Evolutionary conservation across 306 rosid species (phyloP).

Genomic region (Prosopis cineraria): DNA sequence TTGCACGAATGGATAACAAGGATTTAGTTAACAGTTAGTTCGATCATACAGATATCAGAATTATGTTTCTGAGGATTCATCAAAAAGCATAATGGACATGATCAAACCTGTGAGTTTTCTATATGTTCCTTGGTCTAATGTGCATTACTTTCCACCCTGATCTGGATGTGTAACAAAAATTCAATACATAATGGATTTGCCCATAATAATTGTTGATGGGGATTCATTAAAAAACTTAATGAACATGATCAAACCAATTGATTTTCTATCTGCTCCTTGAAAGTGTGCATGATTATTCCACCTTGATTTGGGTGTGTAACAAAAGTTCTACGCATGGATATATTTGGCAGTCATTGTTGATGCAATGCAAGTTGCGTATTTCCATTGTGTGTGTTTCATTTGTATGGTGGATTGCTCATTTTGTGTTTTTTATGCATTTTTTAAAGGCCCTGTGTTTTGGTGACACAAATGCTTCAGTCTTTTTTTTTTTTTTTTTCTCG

Average conservation of each 20-base stretch:
- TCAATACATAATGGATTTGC: neutral
- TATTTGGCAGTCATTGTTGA: neutral
- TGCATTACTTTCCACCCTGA: slow-evolving; percentile 27
- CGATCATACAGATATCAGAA: slow-evolving; percentile 62
- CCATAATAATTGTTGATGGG: neutral
- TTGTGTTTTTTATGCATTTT: slow-evolving; percentile 16
- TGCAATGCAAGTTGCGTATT: neutral
- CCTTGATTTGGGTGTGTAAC: slow-evolving; percentile 7
- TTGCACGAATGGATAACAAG: slow-evolving; percentile 17
- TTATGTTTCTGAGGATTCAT: slow-evolving; percentile 60
- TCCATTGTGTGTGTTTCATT: slow-evolving; percentile 9
- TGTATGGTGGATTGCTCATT: neutral
- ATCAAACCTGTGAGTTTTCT: slow-evolving; percentile 61
- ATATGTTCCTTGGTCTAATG: slow-evolving; percentile 29
- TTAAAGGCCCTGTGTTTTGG: neutral
- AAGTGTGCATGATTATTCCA: slow-evolving; percentile 28
- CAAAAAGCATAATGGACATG: slow-evolving; percentile 58
- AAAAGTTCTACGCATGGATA: neutral
- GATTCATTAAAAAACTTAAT: slow-evolving; percentile 45
- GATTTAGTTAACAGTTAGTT: slow-evolving; percentile 31
- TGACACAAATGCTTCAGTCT: neutral
- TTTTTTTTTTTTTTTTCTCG: no score
- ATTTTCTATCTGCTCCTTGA: slow-evolving; percentile 37
- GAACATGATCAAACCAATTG: slow-evolving; percentile 59
- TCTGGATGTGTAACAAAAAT: neutral